Base-by-base conservation (phyloP, 306 rosid genomes). In the Vicia faba region DNA sequence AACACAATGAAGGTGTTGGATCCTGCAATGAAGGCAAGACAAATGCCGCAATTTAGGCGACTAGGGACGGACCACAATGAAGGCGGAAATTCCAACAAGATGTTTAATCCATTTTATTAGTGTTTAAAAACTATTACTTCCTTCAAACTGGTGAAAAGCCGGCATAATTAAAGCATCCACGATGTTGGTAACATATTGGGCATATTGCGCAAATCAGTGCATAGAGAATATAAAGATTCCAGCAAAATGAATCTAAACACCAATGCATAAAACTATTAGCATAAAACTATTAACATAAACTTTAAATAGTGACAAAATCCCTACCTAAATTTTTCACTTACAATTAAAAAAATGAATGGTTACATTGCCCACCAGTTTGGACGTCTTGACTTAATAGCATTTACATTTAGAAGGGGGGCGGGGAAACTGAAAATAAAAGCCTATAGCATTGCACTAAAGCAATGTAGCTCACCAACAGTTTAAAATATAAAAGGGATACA, bases 201-300 rank as follows among this genome's bases (percentile, higher is more conserved):
- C 25, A 36, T 18, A 46, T 41, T 15, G 45, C 13, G 41, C 25
- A 38, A 33, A 76, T 16, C 55, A 60, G 16, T 8, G 36, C 44
- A 38, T 20, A 16, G 13, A 14, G 61, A 11, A 26, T 66, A 48
- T 16, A 59, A 10, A 12, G 4, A 49, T 9, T 53, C 71, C 62
- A 66, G 69, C 16, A 55, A 14, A 71, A 61, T 39, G 44, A 79
- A 36, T 51, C 18, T 50, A 49, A 71, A 60, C 23, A 19, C 36
- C 49, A n/a, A 28, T 20, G 70, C 64, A 50, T 29, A 44, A 44
- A 15, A n/a, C n/a, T n/a, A n/a, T n/a, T n/a, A n/a, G n/a, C n/a
- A n/a, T n/a, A n/a, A n/a, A n/a, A 20, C n/a, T 15, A 23, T 1
- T 28, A 25, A 20, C 57, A 71, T 8, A 45, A 33, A 33, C 56